Evolutionary conservation across 164 flowering plant genomes (phyloP), one percentile per base, ranked within the genome.

Genomic region (Magnolia sinica): DNA sequence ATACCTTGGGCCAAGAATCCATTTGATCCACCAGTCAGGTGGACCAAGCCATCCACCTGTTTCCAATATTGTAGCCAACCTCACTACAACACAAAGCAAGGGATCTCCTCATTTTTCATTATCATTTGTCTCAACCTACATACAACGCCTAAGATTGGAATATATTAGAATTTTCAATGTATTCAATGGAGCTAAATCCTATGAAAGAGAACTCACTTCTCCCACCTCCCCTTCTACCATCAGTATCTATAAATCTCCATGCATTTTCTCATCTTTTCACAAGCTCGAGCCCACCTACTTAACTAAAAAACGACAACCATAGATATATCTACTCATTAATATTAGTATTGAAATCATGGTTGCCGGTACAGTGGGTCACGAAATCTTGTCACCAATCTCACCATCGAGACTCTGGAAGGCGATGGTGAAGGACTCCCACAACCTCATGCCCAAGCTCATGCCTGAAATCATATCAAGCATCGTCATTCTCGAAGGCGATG

Each of bases 361-460:
- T 24, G 49, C 71, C 31, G 13, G 71, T 31, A 22, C 7, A 9
- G 45, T 68, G 45, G 24, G 71, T 13, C 13, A 68, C 3, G 73
- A 70, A 20, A 18, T 70, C 1, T 4, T 3, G 55, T 70, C 73
- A 10, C 73, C 58, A 0, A 50, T 70, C 50, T 19, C 73, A 31
- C 52, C 55, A 14, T n/a, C 52, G 1, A 70, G 73, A 70, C 55
- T 70, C 1, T 70, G 50, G 51, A 70, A 70, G 73, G 73, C 73
- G 52, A 19, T 19, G 11, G 73, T 1, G 51, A 70, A 31, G 50
- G 73, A 70, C 6, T 37, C 73, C 6, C 73, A 49, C 73, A 70
- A 70, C 29, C 73, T 70, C 29, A 31, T 70, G 52, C 45, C 45
- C 45, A 37, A 49, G 73, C 51, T 70, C 73, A 70, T 70, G 73